These are phyloP conservation scores for Mallotus japonicus DNA, from an alignment of 441 rosid species.

Conservation along the genomic window DNA sequence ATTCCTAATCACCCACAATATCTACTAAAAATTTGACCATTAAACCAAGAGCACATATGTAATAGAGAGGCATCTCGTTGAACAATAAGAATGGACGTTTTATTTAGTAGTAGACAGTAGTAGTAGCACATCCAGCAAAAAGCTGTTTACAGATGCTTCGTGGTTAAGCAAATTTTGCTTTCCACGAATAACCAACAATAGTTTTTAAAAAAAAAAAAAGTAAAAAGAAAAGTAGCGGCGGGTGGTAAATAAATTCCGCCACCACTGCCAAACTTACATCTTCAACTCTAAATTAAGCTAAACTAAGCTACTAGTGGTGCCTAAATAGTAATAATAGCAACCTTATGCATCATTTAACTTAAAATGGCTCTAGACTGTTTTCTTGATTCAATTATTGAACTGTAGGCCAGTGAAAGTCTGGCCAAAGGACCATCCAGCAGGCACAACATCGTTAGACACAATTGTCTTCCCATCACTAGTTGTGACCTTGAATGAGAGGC, in stretches of 20 bases:
- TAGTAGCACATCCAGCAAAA: background rate
- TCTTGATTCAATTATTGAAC: constrained; percentile 8
- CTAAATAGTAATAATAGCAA: too few relatives aligned
- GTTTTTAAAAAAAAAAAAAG: background rate
- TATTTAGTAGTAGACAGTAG: background rate
- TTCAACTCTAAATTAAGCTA: background rate
- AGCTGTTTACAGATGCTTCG: background rate
- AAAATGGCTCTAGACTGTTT: too few relatives aligned
- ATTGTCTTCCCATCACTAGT: constrained; percentile 41
- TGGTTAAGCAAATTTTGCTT: background rate
- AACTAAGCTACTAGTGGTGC: background rate
- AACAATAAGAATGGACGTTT: too few relatives aligned
- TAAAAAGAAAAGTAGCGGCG: background rate
- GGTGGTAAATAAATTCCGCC: constrained; percentile 4
- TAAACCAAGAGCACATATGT: too few relatives aligned
- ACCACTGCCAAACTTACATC: constrained; percentile 11
- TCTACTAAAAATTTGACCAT: too few relatives aligned
- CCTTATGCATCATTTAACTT: too few relatives aligned
- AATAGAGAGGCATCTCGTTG: too few relatives aligned
- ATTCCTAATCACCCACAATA: too few relatives aligned
- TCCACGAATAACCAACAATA: background rate
- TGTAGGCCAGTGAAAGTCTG: constrained; percentile 30
- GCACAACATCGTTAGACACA: constrained; percentile 37
- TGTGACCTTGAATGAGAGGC: constrained; percentile 47
- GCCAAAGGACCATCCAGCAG: constrained; percentile 50